phyloP scores from a whole-genome alignment of 176 grass and related monocot species.

The Thinopyrum elongatum region DNA sequence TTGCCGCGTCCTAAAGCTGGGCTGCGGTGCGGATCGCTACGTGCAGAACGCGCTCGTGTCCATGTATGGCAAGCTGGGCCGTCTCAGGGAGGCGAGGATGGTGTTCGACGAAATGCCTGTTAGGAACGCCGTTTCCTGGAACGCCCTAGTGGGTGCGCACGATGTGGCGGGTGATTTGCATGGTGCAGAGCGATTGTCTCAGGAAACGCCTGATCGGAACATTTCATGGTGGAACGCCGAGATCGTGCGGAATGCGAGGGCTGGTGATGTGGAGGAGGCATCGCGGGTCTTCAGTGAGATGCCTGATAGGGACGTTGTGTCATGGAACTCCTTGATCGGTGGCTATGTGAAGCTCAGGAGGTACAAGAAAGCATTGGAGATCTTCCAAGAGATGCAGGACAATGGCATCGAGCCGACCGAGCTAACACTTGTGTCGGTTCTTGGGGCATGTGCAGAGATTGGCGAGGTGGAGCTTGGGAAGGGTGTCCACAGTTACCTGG shows the following conservation, averaged over 20 bases:
- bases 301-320: slow-evolving; percentile 48
- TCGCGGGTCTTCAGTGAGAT: slow-evolving; percentile 44
- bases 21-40: slow-evolving; percentile 21
- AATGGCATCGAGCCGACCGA: slow-evolving; percentile 50
- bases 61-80: slow-evolving; percentile 53
- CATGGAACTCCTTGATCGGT: slow-evolving; percentile 72
- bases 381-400: slow-evolving; percentile 56
- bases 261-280: slow-evolving; percentile 34
- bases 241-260: slow-evolving; percentile 47
- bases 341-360: slow-evolving; percentile 42
- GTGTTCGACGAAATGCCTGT: slow-evolving; percentile 61
- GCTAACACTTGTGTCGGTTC: slow-evolving; percentile 51
- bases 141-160: slow-evolving; percentile 45
- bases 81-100: slow-evolving; percentile 28
- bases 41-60: slow-evolving; percentile 61
- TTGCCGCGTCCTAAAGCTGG: slow-evolving; percentile 36
- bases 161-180: slow-evolving; percentile 27
- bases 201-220: slow-evolving; percentile 41
- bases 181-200: slow-evolving; percentile 29
- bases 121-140: slow-evolving; percentile 55
- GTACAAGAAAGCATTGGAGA: slow-evolving; percentile 26
- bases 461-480: slow-evolving; percentile 44
- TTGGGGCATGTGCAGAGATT: slow-evolving; percentile 54
- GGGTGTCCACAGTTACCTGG: slow-evolving; percentile 50
- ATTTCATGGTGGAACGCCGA: slow-evolving; percentile 58